Evolutionary conservation across 768 basidiomycete genomes (phyloP).

Genomic region (Kwoniella shandongensis): DNA sequence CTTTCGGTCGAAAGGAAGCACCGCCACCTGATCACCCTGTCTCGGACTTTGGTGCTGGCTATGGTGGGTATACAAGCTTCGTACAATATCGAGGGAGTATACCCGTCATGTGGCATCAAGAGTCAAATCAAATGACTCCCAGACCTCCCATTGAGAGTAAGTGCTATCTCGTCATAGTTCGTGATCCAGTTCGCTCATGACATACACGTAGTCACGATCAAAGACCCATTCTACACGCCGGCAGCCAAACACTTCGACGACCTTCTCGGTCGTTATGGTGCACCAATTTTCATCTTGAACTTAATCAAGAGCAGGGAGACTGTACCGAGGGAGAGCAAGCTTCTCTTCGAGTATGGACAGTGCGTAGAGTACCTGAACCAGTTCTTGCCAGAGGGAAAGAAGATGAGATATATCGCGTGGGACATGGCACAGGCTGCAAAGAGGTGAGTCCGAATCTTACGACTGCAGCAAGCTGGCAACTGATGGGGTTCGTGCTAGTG

Average conservation of each 20-base stretch:
- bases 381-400: constrained; percentile 79
- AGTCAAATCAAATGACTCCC: constrained; percentile 82
- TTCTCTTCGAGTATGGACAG: constrained; percentile 85
- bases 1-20: constrained; percentile 30
- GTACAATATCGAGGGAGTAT: constrained; percentile 96
- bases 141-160: constrained; percentile 93
- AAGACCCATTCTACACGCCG: constrained; percentile 92
- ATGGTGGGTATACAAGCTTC: constrained; percentile 89
- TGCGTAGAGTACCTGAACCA: constrained; percentile 93
- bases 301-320: constrained; percentile 67
- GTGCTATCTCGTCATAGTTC: constrained; percentile 44
- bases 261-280: constrained; percentile 82
- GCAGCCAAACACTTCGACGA: constrained; percentile 92
- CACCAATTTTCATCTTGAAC: constrained; percentile 86
- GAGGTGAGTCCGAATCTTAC: constrained; percentile 60
- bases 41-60: constrained; percentile 22
- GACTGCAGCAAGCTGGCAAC: neutral
- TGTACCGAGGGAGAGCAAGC: constrained; percentile 73
- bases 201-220: constrained; percentile 68
- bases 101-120: constrained; percentile 95
- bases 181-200: neutral
- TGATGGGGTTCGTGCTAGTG: constrained; percentile 61
- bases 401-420: constrained; percentile 90
- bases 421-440: constrained; percentile 95
- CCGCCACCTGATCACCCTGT: constrained; percentile 4